Base-by-base conservation (phyloP, 306 rosid species). In the Comarum palustre region DNA sequence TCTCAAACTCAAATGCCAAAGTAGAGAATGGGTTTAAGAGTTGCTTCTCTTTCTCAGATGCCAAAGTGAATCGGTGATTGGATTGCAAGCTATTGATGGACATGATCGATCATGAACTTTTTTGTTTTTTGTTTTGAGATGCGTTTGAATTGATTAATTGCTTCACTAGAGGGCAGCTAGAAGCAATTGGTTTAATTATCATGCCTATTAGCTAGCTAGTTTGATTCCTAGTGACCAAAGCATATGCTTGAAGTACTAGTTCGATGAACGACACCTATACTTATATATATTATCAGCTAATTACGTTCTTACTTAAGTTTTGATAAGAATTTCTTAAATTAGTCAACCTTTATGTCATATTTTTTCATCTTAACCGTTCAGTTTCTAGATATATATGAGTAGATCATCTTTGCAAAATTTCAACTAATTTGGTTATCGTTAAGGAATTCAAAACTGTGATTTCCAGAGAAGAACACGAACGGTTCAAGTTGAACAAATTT, bases 41-140 rank as follows among this genome's bases (percentile, higher is more conserved):
- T 15, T 59, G 65, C 39, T 59, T 59, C 19, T 59, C 65, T 29
- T 59, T 59, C 65, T 27, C 20, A 59, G 65, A 59, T 59, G 65
- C 65, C 41, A 59, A 59, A 59, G 65, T 59, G 39, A 15, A 27
- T 14, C 31, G 61, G 16, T 55, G 32, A 55, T 55, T 24, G 61
- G 61, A 8, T 24, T 55, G 61, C 61, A 22, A 55, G 32, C 61
- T 25, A 22, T 55, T 55, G 61, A 55, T 4, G 27, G 13, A 4
- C 19, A 14, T 14, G 50, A 45, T 38, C 3, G 55, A 17, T 55
- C 61, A 12, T 24, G 61, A 20, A 55, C 32, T 55, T 24, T 24
- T 55, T 7, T 24, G 61, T 9, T 12, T 11, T 55, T 22, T 12
- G 4, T 55, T 22, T 22, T 20, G 1, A 54, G 5, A 55, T 24